These are phyloP conservation scores for Wickerhamiella parazyma DNA, from an alignment of 805 yeast species.

Conservation along the genomic window DNA sequence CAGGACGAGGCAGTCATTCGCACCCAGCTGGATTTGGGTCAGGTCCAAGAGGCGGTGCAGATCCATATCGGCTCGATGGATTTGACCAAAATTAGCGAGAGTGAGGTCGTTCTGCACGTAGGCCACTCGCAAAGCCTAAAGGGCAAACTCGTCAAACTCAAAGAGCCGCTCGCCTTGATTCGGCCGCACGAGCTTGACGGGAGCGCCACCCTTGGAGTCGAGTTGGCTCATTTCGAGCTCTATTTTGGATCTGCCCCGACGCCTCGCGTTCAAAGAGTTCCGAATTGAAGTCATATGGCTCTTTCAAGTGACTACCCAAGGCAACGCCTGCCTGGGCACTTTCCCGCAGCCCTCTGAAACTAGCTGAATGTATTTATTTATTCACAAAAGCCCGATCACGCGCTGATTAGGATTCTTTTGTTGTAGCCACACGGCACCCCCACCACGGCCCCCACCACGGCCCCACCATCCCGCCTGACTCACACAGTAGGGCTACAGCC, in stretches of 20 bases:
- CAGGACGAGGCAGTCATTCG: conserved; percentile 1
- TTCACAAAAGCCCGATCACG: no score
- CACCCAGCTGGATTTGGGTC: conserved; percentile 6
- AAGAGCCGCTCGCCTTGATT: conserved; percentile 15
- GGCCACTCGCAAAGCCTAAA: conserved; percentile 16
- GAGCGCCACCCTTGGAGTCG: background rate
- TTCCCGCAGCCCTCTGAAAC: no score
- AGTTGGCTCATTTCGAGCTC: conserved; percentile 1
- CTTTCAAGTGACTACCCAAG: no score
- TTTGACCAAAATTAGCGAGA: conserved; percentile 10
- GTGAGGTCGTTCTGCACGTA: conserved; percentile 12
- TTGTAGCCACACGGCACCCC: no score
- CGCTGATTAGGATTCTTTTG: no score
- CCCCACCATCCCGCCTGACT: background rate
- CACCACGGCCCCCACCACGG: no score
- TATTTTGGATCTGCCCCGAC: conserved; percentile 3
- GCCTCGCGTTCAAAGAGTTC: conserved; percentile 4
- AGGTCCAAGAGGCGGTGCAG: background rate
- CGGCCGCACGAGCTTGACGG: background rate
- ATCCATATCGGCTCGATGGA: conserved; percentile 12
- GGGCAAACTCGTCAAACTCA: conserved; percentile 15
- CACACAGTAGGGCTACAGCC: background rate
- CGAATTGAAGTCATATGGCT: no score
- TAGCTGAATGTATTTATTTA: no score
- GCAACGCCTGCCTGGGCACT: no score